phyloP scores from a whole-genome alignment of 2,329 filamentous ascomycete species.

The Colletotrichum gigasporum region DNA sequence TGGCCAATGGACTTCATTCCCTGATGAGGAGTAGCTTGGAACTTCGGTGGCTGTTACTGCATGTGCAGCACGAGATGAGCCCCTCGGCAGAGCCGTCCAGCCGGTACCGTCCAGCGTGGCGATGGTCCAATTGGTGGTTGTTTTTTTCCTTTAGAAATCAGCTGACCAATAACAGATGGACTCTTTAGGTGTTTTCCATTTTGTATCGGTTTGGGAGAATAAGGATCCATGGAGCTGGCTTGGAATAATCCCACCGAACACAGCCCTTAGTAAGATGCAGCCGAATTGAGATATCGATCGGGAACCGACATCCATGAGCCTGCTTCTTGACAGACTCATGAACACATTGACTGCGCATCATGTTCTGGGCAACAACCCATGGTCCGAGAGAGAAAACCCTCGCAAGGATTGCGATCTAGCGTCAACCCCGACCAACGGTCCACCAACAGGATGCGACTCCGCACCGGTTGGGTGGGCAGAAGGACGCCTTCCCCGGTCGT shows the following conservation, averaged over 20 bases:
- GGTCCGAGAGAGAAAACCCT: neutral
- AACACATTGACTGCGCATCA: neutral
- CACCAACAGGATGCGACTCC: neutral
- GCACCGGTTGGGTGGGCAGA: neutral
- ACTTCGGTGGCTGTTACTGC: neutral
- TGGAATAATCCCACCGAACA: too few relatives aligned
- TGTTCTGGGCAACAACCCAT: neutral
- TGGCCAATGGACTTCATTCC: neutral
- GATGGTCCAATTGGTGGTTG: too few relatives aligned
- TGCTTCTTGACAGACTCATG: neutral
- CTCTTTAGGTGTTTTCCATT: too few relatives aligned
- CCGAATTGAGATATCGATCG: too few relatives aligned
- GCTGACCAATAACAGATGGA: too few relatives aligned
- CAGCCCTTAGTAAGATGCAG: too few relatives aligned
- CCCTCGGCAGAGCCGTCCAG: neutral
- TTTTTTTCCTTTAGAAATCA: neutral
- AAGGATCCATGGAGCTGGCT: too few relatives aligned
- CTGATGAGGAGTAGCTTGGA: neutral
- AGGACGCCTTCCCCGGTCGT: neutral
- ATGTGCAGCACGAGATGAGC: neutral
- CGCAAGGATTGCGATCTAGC: neutral
- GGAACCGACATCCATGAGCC: too few relatives aligned
- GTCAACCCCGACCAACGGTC: neutral
- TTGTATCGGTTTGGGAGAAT: too few relatives aligned
- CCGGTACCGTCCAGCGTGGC: neutral